Base-by-base conservation (phyloP, 371 early-diverging fungal species). In the Syncephalastrum sp. region DNA sequence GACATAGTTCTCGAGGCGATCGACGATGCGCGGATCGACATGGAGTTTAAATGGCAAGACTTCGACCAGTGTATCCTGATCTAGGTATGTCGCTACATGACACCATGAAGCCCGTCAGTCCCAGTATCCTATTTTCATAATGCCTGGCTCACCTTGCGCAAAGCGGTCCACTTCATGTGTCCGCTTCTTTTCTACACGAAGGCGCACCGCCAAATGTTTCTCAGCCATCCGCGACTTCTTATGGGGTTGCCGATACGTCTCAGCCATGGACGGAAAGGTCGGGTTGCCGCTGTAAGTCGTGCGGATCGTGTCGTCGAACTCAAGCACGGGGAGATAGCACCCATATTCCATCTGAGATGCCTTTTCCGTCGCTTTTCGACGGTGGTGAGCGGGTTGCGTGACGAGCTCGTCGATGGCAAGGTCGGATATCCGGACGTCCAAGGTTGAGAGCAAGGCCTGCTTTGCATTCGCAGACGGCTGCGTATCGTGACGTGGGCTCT, bases 41-140 rank as follows among this genome's bases (percentile, higher is more conserved):
- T 74, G 69, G 12, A 84, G 23, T 27, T 74, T 76, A 16, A 83
- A 61, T 4, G 86, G 74, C 48, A 78, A 71, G 10, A 84, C 64
- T 15, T 82, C 81, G 2, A 83, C 67, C 10, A 63, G 63, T 1
- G 75, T 67, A 41, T 84, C 82, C 25, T 71, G 68, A 7, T 74
- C 68, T 43, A 67, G 62, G 1, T 64, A 55, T 0, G 54, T 53
- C 13, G 64, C 68, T 68, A 61, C 43, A 45, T 27, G 16, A 60
- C 21, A 21, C 2, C 21, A 21, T 2, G 21, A 21, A 21, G 33
- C 24, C 27, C 27, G 46, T 42, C 5, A 56, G 15, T 7, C 16
- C n/a, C 3, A 16, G 2, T 21, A n/a, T 1, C 1, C 41, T n/a
- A 10, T 16, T 5, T n/a, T 27, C 14, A 12, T 41, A 15, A 6